Evolutionary conservation across 108 stramenopile genomes (phyloP), one percentile per base, ranked within the genome.

Genomic region (Nitzschia sp.): DNA sequence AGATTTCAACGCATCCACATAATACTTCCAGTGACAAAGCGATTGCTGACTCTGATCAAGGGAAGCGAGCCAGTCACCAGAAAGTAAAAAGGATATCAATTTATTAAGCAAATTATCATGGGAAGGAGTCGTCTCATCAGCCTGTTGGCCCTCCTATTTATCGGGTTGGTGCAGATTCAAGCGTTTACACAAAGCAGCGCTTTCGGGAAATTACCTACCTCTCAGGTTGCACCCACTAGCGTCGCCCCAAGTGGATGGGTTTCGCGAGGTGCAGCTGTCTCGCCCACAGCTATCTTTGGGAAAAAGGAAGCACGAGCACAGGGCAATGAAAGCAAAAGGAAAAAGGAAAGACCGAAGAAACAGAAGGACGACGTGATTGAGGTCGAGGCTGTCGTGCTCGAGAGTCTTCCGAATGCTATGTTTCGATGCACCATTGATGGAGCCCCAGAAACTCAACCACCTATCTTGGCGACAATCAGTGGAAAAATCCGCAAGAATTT

Each of bases 401-500:
- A 94, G 70, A 82, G 85, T 72, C 80, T 96, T 4, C 96, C 96
- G 23, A 94, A 94, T 77, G 96, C 96, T 44, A 96, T 93, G 90
- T 96, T 96, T 65, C 90, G 96, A 23, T 93, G 89, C 66, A 78
- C 78, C 35, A 85, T 93, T 74, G 85, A 92, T 58, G 90, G 87
- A 19, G 93, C 90, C 9, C 82, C 90, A 3, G 89, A 91, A 23
- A 85, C 85, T 25, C 88, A 91, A 80, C 76, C 73, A 57, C 86
- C 91, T 45, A 83, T 97, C 15, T 77, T 97, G 45, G 92, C 92
- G 6, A 94, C 92, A 9, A 91, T 97, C 64, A 89, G 89, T 72
- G 96, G 96, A 17, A 94, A 94, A 76, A 97, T 97, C 68, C 76
- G 96, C 36, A 94, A 94, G 76, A 91, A 91, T 71, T 93, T 81